Evolutionary conservation across 371 early-diverging fungal species (phyloP).

Genomic region (Batrachochytrium dendrobatidis): DNA sequence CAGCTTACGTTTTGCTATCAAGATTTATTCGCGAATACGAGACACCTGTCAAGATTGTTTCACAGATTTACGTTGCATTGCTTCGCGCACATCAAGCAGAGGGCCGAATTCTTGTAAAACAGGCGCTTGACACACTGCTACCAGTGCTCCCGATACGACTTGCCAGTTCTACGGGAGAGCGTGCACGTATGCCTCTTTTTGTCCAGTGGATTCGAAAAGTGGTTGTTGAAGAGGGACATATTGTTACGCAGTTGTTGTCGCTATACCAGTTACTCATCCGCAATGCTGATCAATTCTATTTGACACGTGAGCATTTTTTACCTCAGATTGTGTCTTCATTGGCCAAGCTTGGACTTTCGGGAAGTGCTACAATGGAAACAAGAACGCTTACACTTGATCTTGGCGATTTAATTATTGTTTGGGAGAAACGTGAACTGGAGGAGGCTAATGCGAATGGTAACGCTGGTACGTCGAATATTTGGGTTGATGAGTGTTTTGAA

Average conservation of each 20-base stretch:
- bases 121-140: slow-evolving; percentile 88
- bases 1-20: slow-evolving; percentile 87
- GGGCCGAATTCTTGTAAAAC: slow-evolving; percentile 62
- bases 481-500: neutral
- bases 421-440: slow-evolving; percentile 57
- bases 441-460: slow-evolving; percentile 6
- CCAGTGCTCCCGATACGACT: slow-evolving; percentile 81
- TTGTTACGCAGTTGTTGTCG: slow-evolving; percentile 75
- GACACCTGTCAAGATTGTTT: slow-evolving; percentile 85
- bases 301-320: slow-evolving; percentile 79
- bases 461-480: slow-evolving; percentile 10
- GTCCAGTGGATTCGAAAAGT: slow-evolving; percentile 73
- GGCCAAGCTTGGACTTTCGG: slow-evolving; percentile 75
- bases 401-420: slow-evolving; percentile 78
- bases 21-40: slow-evolving; percentile 87
- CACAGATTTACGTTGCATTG: slow-evolving; percentile 83
- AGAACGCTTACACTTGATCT: slow-evolving; percentile 80
- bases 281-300: slow-evolving; percentile 82
- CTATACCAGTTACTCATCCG: slow-evolving; percentile 87
- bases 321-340: slow-evolving; percentile 80
- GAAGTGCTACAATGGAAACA: slow-evolving; percentile 80
- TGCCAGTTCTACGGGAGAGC: slow-evolving; percentile 28
- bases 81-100: slow-evolving; percentile 83
- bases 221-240: slow-evolving; percentile 85
- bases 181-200: slow-evolving; percentile 71